Base-by-base conservation (phyloP, 1,284 basidiomycete genomes). In the Leccinum pallidistipes region DNA sequence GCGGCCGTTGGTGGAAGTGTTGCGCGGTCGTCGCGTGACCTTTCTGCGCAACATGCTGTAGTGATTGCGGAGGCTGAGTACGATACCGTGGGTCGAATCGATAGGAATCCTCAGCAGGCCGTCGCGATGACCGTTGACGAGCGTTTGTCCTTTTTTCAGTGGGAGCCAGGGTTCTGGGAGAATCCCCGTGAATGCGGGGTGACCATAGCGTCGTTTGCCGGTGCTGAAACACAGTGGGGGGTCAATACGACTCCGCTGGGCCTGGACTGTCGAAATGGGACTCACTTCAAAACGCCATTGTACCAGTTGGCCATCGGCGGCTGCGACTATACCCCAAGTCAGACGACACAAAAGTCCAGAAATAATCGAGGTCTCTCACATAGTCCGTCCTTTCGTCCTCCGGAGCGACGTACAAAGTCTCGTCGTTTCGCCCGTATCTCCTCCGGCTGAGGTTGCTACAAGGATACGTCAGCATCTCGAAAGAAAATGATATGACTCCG, bases 291-390 rank as follows among this genome's bases (percentile, higher is more conserved):
- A 9, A 97, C 92, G 0, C 95, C 95, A 54, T 82, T 84, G 71
- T 94, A 97, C 86, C 93, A 95, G 69, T 92, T 92, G 11, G 91
- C 88, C 92, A 97, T 95, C 0, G 95, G 95, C 0, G 95, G 95
- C 75, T 97, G 95, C 0, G 92, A 94, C 88, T 94, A 66, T 0
- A 62, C 31, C 9, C 34, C 32, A 40, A 2, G 29, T 74, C 56
- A 68, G 62, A 9, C 45, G 12, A 47, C 21, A 47, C 3, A 1
- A 47, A 18, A 24, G 16, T 56, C 0, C 43, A 2, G 10, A 51
- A 49, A 11, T 21, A 6, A 34, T 47, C 31, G n/a, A 6, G 4
- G 49, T 2, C 10, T 18, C 87, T 63, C 66, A 91, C 91, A 74
- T 95, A 97, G 77, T 97, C 94, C 14, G 95, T 97, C 36, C 90